Evolutionary conservation across 2,329 filamentous ascomycete species (phyloP), one percentile per base, ranked within the genome.

Genomic region (Dendrostoma leiphaemia): DNA sequence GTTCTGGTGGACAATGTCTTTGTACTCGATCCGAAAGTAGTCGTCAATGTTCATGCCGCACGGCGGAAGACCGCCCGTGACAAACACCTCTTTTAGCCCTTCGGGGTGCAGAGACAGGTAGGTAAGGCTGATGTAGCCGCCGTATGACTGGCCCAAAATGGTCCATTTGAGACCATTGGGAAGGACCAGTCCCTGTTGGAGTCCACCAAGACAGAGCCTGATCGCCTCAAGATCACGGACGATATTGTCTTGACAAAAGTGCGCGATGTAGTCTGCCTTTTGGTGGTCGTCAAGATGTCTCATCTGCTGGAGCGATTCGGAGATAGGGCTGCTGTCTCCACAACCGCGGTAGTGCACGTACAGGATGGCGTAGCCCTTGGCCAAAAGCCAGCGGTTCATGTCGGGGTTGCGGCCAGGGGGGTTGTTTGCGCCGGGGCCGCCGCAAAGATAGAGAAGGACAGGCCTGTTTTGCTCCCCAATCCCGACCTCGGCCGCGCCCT

Each of bases 271-370:
- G 44, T 81, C 75, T 1, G 82, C 83, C 63, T 89, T 84, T 40
- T 81, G 77, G 32, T 71, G 62, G 5, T 77, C 72, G 63, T 80
- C 79, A 2, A 84, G 81, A 13, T 19, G 6, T 17, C 10, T 37
- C 81, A 74, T 35, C 79, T 71, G 45, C 79, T 78, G 9, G 8
- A 88, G 71, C 1, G 80, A 84, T 12, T 74, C 77, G 8, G 82
- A 17, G 31, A 90, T 75, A 0, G 84, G 81, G 10, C 76, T 81
- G 57, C 84, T 88, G 3, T 86, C 70, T 1, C 88, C 88, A 2
- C 86, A 90, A 7, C 88, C 88, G 24, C 88, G 79, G 65, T 90
- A 88, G 64, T 91, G 86, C 26, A 90, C 75, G 61, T 83, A 84
- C 1, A 91, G 74, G 17, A 85, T 73, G 65, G 87, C 81, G 61